phyloP scores from a whole-genome alignment of 2,329 filamentous ascomycete species.

The Sphaerostilbella broomeana region DNA sequence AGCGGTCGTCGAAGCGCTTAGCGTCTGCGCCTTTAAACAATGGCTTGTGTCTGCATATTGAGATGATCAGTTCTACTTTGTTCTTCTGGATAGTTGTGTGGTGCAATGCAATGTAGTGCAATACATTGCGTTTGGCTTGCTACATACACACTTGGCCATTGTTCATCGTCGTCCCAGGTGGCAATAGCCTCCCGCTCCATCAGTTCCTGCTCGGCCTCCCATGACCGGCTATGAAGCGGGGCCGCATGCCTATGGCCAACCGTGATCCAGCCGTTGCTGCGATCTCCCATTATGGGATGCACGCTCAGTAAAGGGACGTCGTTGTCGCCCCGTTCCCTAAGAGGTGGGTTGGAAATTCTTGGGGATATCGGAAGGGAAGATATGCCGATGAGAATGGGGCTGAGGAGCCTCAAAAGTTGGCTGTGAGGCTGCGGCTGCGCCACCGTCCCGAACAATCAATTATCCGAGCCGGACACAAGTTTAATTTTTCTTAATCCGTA shows the following conservation, averaged over 20 bases:
- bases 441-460: conserved; percentile 4
- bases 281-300: conserved; percentile 23
- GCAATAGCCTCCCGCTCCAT: conserved; percentile 26
- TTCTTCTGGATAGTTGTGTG: neutral
- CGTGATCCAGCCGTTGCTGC: conserved; percentile 27
- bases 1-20: conserved; percentile 28
- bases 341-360: too few species aligned
- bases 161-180: conserved; percentile 27
- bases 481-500: neutral
- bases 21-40: conserved; percentile 26
- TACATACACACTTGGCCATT: conserved; percentile 30
- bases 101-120: too few species aligned
- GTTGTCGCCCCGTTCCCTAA: too few species aligned
- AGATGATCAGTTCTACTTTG: neutral
- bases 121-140: neutral
- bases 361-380: too few species aligned
- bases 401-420: neutral
- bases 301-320: neutral
- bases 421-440: conserved; percentile 6
- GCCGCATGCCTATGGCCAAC: conserved; percentile 23
- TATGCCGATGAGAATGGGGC: neutral
- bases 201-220: conserved; percentile 25
- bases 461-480: neutral
- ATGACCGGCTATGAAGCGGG: conserved; percentile 18
- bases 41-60: conserved; percentile 23